Conservation (phyloP, 2,329 filamentous ascomycete genomes). For the Ilyonectria sp. region DNA sequence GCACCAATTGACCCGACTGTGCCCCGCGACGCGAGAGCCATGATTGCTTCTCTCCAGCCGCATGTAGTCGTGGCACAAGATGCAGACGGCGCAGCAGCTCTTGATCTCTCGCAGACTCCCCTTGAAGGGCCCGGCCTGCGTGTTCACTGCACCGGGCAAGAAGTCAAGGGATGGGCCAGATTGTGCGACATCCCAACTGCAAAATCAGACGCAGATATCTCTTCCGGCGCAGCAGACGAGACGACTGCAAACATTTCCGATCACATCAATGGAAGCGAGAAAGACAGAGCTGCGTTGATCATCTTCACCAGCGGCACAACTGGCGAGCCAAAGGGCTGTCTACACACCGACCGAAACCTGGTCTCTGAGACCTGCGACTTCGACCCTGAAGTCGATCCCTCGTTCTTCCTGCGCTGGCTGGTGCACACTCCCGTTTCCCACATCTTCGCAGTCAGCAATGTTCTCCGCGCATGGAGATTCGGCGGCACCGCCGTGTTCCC, state of each 20-base stretch:
- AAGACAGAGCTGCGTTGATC: constrained; percentile 54
- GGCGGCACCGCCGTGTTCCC: constrained; percentile 55
- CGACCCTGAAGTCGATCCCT: constrained; percentile 52
- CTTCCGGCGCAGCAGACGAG: not conserved
- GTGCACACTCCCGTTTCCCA: constrained; percentile 57
- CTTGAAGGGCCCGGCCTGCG: constrained; percentile 21
- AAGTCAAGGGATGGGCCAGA: constrained; percentile 40
- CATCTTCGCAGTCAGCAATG: constrained; percentile 58
- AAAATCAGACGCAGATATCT: not conserved
- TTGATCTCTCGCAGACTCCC: constrained; percentile 32
- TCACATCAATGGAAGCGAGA: not conserved
- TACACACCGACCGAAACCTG: constrained; percentile 58
- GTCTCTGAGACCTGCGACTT: constrained; percentile 56
- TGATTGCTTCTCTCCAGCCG: constrained; percentile 46
- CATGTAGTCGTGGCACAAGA: constrained; percentile 54
- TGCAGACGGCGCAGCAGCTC: constrained; percentile 36
- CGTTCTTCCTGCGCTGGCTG: constrained; percentile 53
- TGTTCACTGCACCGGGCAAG: constrained; percentile 45
- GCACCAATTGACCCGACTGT: constrained; percentile 53
- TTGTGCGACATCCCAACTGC: constrained; percentile 29
- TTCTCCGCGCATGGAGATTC: constrained; percentile 55
- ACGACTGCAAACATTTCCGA: not conserved
- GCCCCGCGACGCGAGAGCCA: constrained; percentile 41
- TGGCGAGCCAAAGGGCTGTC: constrained; percentile 62
- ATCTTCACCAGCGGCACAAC: constrained; percentile 68